These are phyloP conservation scores for Trichoderma erinaceum DNA, from an alignment of 495 filamentous ascomycete species.

Conservation along the genomic window DNA sequence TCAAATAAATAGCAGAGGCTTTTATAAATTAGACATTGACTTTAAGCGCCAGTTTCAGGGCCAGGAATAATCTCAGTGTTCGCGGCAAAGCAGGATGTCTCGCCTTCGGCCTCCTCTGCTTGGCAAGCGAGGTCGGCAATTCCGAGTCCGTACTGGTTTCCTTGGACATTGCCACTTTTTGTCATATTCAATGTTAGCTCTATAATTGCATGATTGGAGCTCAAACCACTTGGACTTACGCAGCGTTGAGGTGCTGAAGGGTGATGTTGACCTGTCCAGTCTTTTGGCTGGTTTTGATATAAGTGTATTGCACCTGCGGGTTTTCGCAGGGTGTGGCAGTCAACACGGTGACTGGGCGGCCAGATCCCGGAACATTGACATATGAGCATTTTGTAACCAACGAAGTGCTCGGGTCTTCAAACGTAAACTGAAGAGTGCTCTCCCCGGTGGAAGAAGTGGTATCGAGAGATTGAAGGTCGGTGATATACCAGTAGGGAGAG, in stretches of 20 bases:
- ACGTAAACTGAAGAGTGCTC: neutral
- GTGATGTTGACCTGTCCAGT: neutral
- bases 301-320: neutral
- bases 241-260: neutral
- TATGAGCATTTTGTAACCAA: neutral
- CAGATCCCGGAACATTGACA: neutral
- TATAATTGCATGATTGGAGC: no score
- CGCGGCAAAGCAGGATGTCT: neutral
- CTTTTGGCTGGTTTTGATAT: neutral
- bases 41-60: neutral
- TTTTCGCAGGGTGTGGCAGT: neutral
- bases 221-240: neutral
- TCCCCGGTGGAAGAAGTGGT: neutral
- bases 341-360: neutral
- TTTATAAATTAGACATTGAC: no score
- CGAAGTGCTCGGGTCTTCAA: neutral
- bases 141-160: neutral
- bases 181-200: neutral
- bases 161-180: neutral
- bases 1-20: no score
- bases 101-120: neutral
- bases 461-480: neutral
- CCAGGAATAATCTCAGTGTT: constrained; percentile 1
- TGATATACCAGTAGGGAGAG: neutral
- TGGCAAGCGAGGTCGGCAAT: neutral